Evolutionary conservation across 2,329 filamentous ascomycete species (phyloP).

Genomic region (Alternaria arborescens): DNA sequence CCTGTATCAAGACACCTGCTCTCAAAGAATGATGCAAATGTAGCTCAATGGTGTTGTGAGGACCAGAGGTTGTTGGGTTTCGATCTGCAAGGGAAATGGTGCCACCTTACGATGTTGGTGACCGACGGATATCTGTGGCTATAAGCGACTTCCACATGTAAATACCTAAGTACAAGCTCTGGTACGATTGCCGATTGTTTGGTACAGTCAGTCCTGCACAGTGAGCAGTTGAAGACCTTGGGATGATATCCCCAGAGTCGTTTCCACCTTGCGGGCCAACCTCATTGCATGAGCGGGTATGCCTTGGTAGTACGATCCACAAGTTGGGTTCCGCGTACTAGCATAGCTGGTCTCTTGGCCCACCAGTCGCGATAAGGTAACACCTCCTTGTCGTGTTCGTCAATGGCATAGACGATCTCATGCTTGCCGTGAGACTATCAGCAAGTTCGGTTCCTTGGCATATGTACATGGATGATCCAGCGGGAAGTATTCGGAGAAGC

Average conservation of each 20-base stretch:
- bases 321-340: background rate
- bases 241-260: background rate
- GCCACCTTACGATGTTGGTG: background rate
- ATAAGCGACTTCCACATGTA: background rate
- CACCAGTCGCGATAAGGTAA: background rate
- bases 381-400: background rate
- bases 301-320: background rate
- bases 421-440: background rate
- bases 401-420: background rate
- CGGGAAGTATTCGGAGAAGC: background rate
- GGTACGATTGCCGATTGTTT: too few species aligned
- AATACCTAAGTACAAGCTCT: too few species aligned
- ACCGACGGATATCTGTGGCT: background rate
- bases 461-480: background rate
- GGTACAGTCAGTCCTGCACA: background rate
- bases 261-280: background rate
- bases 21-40: background rate
- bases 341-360: slow-evolving; percentile 1
- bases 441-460: background rate
- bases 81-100: background rate
- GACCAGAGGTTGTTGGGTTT: background rate
- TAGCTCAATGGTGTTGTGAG: background rate
- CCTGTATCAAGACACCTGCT: background rate
- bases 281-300: background rate
- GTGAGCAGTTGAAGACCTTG: background rate